Percentiles rank a stretch among this genome's conserved stretches.
These are phyloP conservation scores for Marchantia paleacea DNA, from an alignment of 225 moss, liverwort and hornwort genomes.

Conservation along the genomic window DNA sequence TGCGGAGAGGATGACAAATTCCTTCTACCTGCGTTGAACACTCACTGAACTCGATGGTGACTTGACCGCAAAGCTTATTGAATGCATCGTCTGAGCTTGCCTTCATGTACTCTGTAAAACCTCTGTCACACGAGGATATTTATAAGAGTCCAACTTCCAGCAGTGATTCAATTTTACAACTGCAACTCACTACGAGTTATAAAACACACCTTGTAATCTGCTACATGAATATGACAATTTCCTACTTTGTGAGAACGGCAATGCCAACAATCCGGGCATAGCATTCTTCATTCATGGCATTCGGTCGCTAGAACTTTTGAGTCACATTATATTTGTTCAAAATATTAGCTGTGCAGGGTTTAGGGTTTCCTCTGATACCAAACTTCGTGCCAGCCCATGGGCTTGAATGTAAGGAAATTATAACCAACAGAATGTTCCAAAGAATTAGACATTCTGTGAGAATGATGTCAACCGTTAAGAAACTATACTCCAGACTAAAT, in stretches of 20 bases:
- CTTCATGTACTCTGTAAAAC: conserved; percentile 68
- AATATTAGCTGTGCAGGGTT: background rate
- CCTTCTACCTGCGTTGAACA: conserved; percentile 64
- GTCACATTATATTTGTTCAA: no score
- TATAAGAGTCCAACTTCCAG: background rate
- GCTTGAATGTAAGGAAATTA: no score
- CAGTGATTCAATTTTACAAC: background rate
- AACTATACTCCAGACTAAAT: no score
- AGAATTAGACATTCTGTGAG: no score
- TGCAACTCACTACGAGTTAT: background rate
- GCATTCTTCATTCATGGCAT: background rate
- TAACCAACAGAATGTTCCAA: no score
- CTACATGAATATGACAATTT: background rate
- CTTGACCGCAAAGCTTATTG: conserved; percentile 69
- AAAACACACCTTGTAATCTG: background rate
- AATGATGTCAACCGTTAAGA: no score
- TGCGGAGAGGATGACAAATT: background rate
- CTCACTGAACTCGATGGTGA: conserved; percentile 69
- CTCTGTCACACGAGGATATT: conserved; percentile 37
- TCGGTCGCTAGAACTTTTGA: no score
- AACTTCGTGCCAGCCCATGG: background rate
- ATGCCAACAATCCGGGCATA: background rate
- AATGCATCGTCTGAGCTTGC: conserved; percentile 64
- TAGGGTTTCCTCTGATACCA: background rate
- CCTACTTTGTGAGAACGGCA: background rate